Base-by-base conservation (phyloP, 192 early-diverging fungal species). In the Backusella circina region DNA sequence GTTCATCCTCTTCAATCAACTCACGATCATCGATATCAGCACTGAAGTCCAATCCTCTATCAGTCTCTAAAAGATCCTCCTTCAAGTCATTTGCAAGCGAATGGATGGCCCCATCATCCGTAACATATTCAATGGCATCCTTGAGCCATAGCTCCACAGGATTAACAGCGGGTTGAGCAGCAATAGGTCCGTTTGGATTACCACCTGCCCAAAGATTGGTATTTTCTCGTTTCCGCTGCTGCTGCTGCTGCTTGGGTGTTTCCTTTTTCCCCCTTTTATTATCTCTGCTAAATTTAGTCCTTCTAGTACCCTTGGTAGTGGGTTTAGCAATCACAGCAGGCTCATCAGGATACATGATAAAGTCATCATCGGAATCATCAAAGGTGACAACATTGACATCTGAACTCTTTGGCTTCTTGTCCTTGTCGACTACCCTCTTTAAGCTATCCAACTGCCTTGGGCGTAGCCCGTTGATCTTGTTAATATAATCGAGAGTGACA, bases 1-100 rank as follows among this genome's bases (percentile, higher is more conserved):
- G 26, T 5, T 85, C 80, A 9, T 89, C 88, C 28, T 86, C 85
- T 50, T 88, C 88, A 44, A 87, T 80, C 21, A 74, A 44, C n/a
- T 86, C 85, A 13, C 77, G 70, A 3, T 82, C 81, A 39, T 84
- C 77, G 13, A 81, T 79, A 10, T 83, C 84, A 9, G 84, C 80
- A 18, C 82, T 82, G 73, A 84, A 84, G 7, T 77, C 26, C 1
- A 74, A 67, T 0, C 85, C 79, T 28, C 78, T 75, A 39, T 79
- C 41, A 13, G 75, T 79, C 26, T 87, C 75, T 26, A 83, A 69
- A 3, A 83, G 21, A 3, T 71, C 33, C 2, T 75, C 70, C 65
- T 74, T 82, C 26, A 44, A 18, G 2, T 75, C 51, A 31, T 76
- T 72, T 1, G 54, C 67, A 33, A 47, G 39, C 3, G 57, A 28